A percentile compares a stretch with the other conserved stretches of the same genome.
Evolutionary conservation across 2,329 filamentous ascomycete genomes (phyloP).

Genomic region (Claviceps pusilla): DNA sequence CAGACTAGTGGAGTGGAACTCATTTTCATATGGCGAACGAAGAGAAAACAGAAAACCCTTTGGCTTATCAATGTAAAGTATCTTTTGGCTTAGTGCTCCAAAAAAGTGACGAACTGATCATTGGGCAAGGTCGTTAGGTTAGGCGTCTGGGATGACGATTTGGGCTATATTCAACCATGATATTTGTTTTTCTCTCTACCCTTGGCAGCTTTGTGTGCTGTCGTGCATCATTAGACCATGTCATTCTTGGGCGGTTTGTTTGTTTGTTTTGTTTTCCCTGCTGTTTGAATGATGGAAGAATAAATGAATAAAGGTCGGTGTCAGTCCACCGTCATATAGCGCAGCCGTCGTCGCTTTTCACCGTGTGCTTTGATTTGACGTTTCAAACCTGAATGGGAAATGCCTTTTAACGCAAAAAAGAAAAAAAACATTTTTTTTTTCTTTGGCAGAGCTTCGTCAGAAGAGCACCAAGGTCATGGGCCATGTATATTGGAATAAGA

Average conservation of each 20-base stretch:
- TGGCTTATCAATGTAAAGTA: not conserved
- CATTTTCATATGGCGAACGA: not conserved
- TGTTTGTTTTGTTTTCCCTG: not conserved
- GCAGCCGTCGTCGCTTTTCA: not conserved
- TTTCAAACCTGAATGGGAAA: too few species aligned
- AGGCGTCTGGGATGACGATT: constrained; percentile 17
- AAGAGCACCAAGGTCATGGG: too few species aligned
- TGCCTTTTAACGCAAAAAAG: too few species aligned
- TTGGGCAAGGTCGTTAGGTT: constrained; percentile 11
- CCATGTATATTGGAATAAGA: too few species aligned
- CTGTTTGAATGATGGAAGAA: not conserved
- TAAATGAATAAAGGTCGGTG: not conserved
- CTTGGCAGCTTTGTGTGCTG: not conserved
- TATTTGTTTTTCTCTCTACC: not conserved
- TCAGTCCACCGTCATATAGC: not conserved
- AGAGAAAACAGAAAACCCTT: not conserved
- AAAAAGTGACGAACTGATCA: constrained; percentile 5
- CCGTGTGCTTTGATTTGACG: not conserved
- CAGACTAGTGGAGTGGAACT: not conserved
- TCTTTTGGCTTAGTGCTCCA: not conserved
- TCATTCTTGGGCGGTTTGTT: not conserved
- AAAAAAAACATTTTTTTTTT: too few species aligned
- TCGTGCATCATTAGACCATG: not conserved
- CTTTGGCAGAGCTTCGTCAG: too few species aligned
- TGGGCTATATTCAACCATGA: constrained; percentile 11